These are phyloP conservation scores for Lagenidium giganteum DNA, from an alignment of 352 stramenopile genomes.

Conservation along the genomic window DNA sequence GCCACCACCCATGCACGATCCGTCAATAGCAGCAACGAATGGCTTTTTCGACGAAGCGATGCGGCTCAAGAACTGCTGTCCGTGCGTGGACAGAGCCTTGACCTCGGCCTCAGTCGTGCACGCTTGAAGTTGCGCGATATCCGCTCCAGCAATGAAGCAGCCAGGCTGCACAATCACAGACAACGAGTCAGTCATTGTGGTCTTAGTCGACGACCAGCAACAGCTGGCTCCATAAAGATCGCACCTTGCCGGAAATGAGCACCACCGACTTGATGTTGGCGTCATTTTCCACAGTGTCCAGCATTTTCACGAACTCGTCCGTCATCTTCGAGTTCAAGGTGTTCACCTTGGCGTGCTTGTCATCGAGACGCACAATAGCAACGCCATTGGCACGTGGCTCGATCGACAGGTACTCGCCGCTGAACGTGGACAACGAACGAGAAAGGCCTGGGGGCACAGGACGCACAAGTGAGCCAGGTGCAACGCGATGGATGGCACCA, in stretches of 20 bases:
- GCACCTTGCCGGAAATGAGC: slow-evolving; percentile 97
- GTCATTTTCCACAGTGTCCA: slow-evolving; percentile 87
- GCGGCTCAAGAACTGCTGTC: slow-evolving; percentile 92
- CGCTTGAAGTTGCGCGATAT: slow-evolving; percentile 95
- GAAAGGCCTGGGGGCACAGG: too few relatives aligned
- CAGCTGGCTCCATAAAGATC: too few relatives aligned
- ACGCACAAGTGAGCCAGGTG: too few relatives aligned
- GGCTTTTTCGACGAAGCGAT: slow-evolving; percentile 91
- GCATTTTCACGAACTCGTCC: slow-evolving; percentile 82
- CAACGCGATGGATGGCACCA: too few relatives aligned
- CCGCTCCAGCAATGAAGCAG: slow-evolving; percentile 97
- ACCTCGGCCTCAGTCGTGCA: slow-evolving; percentile 91
- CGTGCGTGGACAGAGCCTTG: slow-evolving; percentile 85
- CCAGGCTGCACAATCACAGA: too few relatives aligned
- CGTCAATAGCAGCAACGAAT: slow-evolving; percentile 96
- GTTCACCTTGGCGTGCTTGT: slow-evolving; percentile 90
- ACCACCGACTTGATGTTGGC: slow-evolving; percentile 94
- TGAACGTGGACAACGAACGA: slow-evolving; percentile 22
- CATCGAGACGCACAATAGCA: slow-evolving; percentile 90
- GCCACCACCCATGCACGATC: slow-evolving; percentile 94
- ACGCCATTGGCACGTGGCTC: slow-evolving; percentile 86
- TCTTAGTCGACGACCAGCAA: too few relatives aligned
- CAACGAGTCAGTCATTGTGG: too few relatives aligned
- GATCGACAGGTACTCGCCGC: slow-evolving; percentile 82
- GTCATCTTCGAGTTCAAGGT: slow-evolving; percentile 91